Base-by-base conservation (phyloP, 1,284 basidiomycete species). In the Golubevia pallescens region DNA sequence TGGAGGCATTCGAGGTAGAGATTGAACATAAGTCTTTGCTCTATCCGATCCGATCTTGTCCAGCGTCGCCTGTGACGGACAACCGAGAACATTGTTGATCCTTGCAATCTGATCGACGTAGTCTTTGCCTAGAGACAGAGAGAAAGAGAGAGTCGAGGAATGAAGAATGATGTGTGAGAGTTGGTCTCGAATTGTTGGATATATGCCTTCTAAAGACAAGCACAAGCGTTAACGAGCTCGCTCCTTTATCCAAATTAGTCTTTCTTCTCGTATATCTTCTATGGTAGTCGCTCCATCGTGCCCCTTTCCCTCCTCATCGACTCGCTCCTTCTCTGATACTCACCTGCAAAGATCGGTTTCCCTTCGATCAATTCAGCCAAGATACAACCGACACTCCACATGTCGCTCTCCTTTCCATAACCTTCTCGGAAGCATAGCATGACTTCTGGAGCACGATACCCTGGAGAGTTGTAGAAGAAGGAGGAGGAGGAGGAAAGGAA, bases 301-400 rank as follows among this genome's bases (percentile, higher is more conserved):
- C n/a, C n/a, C 34, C 34, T 38, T 38, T 38, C 34, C 34, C 34
- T 38, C 34, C 34, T 38, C 10, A 38, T 10, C 34, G 5, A 38
- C 34, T 5, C 34, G 5, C 10, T 10, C 34, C 10, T 4, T 10
- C 10, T 38, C 3, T 5, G 34, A 38, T 10, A 38, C 34, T 38
- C 34, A 38, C 34, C 82, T 21, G 78, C 73, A 69, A 82, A 85
- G 62, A 85, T 69, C 53, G 82, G 82, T 24, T 73, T 71, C 16
- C 82, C 78, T 0, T 68, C 73, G 32, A 84, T 70, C 55, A 85
- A 70, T 65, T 84, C 81, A 10, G 82, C 82, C 51, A 85, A 69
- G 59, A 85, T 85, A 69, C 82, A 85, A 1, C 82, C 82, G 20
- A 81, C 77, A 32, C 75, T 77, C 82, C 82, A 85, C 71, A 85